These are phyloP conservation scores for Ophiostoma tasmaniense DNA, from an alignment of 2,329 filamentous ascomycete genomes.

Conservation along the genomic window DNA sequence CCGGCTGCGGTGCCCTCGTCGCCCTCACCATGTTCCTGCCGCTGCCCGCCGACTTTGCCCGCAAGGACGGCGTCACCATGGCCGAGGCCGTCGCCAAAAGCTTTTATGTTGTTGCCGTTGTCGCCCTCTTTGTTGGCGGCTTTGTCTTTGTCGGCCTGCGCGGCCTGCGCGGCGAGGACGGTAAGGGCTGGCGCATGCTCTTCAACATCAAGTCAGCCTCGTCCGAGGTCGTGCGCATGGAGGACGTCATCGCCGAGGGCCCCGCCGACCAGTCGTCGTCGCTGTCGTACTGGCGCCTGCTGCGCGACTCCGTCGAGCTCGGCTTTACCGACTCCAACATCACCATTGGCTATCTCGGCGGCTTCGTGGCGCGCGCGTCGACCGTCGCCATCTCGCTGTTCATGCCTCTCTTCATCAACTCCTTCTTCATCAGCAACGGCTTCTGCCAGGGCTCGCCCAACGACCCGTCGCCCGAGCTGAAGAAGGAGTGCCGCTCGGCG, in stretches of 20 bases:
- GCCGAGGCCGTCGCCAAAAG: constrained; percentile 69
- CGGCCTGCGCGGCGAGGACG: constrained; percentile 61
- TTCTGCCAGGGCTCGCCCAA: constrained; percentile 63
- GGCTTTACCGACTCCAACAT: constrained; percentile 72
- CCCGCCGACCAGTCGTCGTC: constrained; percentile 1
- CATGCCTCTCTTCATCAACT: constrained; percentile 85
- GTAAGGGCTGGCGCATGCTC: constrained; percentile 60
- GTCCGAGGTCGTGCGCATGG: constrained; percentile 13
- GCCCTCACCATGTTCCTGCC: constrained; percentile 78
- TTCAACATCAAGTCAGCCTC: constrained; percentile 31
- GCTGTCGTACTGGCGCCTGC: constrained; percentile 50
- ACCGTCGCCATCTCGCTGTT: constrained; percentile 94
- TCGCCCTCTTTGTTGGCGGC: constrained; percentile 64
- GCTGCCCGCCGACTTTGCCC: constrained; percentile 69
- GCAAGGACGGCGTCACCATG: constrained; percentile 61
- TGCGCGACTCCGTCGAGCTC: constrained; percentile 56
- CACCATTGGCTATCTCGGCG: constrained; percentile 79
- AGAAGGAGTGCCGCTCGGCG: constrained; percentile 73
- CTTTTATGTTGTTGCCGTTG: constrained; percentile 74
- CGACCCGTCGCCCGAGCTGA: constrained; percentile 63
- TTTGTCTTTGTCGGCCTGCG: constrained; percentile 73
- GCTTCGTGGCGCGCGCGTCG: constrained; percentile 88
- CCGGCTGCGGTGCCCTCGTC: constrained; percentile 82
- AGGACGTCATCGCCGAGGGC: constrained; percentile 13
- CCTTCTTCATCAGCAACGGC: constrained; percentile 74